Conservation (phyloP, 1,139 yeast species). For the Pichia sp. region DNA sequence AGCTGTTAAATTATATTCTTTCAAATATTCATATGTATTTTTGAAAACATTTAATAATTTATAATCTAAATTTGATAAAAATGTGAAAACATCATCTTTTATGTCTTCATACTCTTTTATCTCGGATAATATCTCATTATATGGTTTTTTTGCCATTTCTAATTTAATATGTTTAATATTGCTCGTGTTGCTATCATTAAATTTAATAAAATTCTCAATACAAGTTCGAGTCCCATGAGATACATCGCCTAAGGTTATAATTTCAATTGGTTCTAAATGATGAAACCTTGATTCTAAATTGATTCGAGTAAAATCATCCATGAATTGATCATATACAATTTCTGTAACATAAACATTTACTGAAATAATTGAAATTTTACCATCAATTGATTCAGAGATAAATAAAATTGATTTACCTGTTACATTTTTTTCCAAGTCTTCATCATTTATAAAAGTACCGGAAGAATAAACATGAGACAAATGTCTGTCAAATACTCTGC, state of each 20-base stretch:
- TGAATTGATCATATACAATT: conserved; percentile 62
- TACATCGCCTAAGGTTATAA: conserved; percentile 39
- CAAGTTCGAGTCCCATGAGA: conserved; percentile 31
- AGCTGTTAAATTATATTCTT: conserved; percentile 54
- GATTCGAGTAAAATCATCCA: conserved; percentile 45
- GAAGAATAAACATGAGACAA: conserved; percentile 71
- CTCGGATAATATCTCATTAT: conserved; percentile 1
- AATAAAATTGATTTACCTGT: conserved; percentile 24
- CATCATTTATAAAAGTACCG: conserved; percentile 77
- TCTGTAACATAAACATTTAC: conserved; percentile 78
- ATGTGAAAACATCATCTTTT: conserved; percentile 12
- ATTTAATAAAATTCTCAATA: conserved; percentile 20
- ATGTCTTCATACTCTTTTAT: conserved; percentile 7
- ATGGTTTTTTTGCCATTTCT: background rate
- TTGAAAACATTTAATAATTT: conserved; percentile 35
- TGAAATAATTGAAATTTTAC: conserved; percentile 47
- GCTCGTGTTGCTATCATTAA: conserved; percentile 4
- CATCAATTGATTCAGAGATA: conserved; percentile 29
- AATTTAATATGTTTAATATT: conserved; percentile 1
- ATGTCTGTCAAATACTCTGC: conserved; percentile 58
- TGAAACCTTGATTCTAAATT: conserved; percentile 68
- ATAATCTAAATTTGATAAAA: conserved; percentile 11
- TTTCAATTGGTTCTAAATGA: conserved; percentile 73
- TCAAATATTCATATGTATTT: conserved; percentile 47
- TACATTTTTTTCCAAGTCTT: conserved; percentile 25